Conservation (phyloP, 371 early-diverging fungal genomes). For the Lichtheimia hyalospora region DNA sequence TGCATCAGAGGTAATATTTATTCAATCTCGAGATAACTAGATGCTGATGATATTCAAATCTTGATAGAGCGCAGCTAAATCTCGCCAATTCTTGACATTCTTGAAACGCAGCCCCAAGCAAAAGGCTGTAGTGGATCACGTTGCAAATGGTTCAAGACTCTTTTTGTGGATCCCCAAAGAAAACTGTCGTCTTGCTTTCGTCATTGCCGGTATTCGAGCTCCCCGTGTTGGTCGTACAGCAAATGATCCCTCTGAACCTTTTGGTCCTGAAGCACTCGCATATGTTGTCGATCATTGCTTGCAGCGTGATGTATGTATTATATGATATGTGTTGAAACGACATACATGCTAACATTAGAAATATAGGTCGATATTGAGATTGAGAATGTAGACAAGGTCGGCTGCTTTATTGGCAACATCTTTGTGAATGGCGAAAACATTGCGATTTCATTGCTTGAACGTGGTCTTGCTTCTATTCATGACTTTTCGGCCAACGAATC, state of each 20-base stretch:
- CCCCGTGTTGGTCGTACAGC: conserved; percentile 69
- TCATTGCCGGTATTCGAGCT: conserved; percentile 77
- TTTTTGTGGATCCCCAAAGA: conserved; percentile 85
- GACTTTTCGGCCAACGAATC: conserved; percentile 85
- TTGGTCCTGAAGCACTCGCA: conserved; percentile 81
- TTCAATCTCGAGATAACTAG: not conserved
- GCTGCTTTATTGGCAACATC: conserved; percentile 86
- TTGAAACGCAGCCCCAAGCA: conserved; percentile 79
- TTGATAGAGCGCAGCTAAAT: conserved; percentile 67
- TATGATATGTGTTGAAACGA: too few species aligned
- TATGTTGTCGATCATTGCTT: conserved; percentile 66
- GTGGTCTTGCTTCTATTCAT: conserved; percentile 83
- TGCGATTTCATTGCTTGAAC: conserved; percentile 67
- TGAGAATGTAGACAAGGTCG: conserved; percentile 86
- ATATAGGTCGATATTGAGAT: conserved; percentile 66
- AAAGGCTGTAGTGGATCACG: conserved; percentile 83
- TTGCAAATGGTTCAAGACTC: conserved; percentile 83
- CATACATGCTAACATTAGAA: too few species aligned
- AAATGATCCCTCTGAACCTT: conserved; percentile 82
- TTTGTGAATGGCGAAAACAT: conserved; percentile 72
- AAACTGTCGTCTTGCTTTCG: conserved; percentile 80
- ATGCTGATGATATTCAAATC: not conserved
- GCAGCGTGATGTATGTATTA: conserved; percentile 76
- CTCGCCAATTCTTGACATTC: conserved; percentile 82
- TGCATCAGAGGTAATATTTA: conserved; percentile 58